These are phyloP conservation scores for Calonectria henricotiae DNA, from an alignment of 2,329 filamentous ascomycete species.

Conservation along the genomic window DNA sequence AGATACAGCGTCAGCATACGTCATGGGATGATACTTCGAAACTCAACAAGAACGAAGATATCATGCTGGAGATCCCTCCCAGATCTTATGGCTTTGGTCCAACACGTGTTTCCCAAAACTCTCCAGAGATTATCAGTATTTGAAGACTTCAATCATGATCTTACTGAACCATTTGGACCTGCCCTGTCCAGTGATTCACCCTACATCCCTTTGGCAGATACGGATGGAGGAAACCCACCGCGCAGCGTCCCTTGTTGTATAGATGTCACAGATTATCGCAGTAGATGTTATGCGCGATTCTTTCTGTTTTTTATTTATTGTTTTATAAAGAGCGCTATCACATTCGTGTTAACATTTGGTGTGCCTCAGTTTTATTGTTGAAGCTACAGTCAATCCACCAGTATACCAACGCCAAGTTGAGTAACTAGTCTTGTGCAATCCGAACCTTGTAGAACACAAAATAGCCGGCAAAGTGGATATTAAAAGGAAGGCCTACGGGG, in stretches of 20 bases:
- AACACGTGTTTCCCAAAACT: conserved; percentile 44
- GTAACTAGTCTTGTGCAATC: too few species aligned
- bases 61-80: conserved; percentile 40
- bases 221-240: neutral
- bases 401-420: too few species aligned
- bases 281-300: too few species aligned
- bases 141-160: conserved; percentile 49
- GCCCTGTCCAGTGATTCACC: neutral
- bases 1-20: neutral
- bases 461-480: neutral
- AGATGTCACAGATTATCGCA: too few species aligned
- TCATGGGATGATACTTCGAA: neutral
- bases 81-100: conserved; percentile 29
- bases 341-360: too few species aligned
- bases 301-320: too few species aligned
- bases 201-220: neutral
- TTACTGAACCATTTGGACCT: neutral
- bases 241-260: too few species aligned
- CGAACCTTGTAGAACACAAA: too few species aligned
- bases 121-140: conserved; percentile 52
- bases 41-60: neutral
- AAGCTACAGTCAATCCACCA: too few species aligned
- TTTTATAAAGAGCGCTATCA: too few species aligned
- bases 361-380: too few species aligned
- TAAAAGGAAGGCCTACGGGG: neutral